phyloP scores from a whole-genome alignment of 1,284 basidiomycete species.

The Pseudozyma pruni region DNA sequence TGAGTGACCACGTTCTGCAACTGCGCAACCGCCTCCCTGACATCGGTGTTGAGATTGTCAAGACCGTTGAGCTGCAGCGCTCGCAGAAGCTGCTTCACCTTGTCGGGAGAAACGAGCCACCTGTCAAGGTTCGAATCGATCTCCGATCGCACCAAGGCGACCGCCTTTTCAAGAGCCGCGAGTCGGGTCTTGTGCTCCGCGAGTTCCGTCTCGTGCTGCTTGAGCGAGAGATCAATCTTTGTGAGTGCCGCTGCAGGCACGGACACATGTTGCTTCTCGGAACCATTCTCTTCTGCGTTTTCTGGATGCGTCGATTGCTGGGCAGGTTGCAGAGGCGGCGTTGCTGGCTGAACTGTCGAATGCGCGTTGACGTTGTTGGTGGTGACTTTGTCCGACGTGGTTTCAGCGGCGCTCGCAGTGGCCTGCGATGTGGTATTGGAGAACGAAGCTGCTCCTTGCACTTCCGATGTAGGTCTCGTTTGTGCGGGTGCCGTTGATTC shows the following conservation, averaged over 20 bases:
- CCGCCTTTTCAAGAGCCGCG: conserved; percentile 1
- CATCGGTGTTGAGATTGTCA: not conserved
- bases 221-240: conserved; percentile 3
- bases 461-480: not conserved
- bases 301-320: not conserved
- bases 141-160: not conserved
- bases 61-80: conserved; percentile 12
- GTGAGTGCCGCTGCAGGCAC: conserved; percentile 2
- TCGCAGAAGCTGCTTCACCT: conserved; percentile 12
- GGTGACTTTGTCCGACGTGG: not conserved
- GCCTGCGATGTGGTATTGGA: not conserved
- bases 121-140: not conserved
- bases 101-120: conserved; percentile 15
- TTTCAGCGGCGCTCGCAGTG: not conserved
- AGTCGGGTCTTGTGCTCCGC: not conserved
- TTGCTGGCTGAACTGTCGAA: not conserved
- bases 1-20: not conserved
- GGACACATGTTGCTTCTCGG: not conserved
- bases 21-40: not conserved
- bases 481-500: not conserved
- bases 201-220: conserved; percentile 6
- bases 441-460: not conserved
- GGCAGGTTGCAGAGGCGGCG: not conserved
- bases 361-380: not conserved
- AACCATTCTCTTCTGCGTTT: not conserved